Conservation (phyloP, 495 filamentous ascomycete genomes). For the Penicillium desertorum region DNA sequence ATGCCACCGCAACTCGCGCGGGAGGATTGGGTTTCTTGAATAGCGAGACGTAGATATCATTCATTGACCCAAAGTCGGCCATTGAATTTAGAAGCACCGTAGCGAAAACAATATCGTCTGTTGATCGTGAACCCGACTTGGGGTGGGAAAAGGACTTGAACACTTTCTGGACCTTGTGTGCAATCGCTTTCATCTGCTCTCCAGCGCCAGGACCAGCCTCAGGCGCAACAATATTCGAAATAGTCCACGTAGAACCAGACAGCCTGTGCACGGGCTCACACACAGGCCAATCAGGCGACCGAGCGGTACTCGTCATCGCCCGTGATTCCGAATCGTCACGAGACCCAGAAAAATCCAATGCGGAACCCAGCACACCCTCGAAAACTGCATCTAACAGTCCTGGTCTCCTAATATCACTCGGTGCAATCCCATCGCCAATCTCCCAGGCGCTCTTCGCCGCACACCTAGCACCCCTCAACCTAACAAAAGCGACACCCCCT, state of each 20-base stretch:
- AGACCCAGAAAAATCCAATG: background rate
- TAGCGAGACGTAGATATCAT: slow-evolving; percentile 68
- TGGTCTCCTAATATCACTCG: slow-evolving; percentile 40
- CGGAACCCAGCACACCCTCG: slow-evolving; percentile 18
- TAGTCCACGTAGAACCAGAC: slow-evolving; percentile 33
- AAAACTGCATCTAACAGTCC: slow-evolving; percentile 46
- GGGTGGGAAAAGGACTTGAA: slow-evolving; percentile 22
- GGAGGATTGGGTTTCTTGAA: slow-evolving; percentile 77
- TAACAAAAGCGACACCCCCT: slow-evolving; percentile 69
- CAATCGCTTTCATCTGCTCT: slow-evolving; percentile 49
- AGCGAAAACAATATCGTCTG: slow-evolving; percentile 66
- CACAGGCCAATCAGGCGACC: slow-evolving; percentile 17
- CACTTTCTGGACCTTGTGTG: slow-evolving; percentile 35
- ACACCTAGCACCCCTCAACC: slow-evolving; percentile 56
- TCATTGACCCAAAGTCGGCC: slow-evolving; percentile 71
- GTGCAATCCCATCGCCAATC: slow-evolving; percentile 34
- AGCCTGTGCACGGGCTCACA: slow-evolving; percentile 21
- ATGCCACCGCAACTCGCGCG: slow-evolving; percentile 78
- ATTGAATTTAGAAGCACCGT: slow-evolving; percentile 79
- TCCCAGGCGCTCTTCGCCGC: slow-evolving; percentile 44
- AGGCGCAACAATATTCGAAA: slow-evolving; percentile 47
- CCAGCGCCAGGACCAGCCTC: slow-evolving; percentile 39
- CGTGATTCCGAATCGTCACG: background rate
- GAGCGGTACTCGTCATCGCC: background rate
- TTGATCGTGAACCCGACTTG: slow-evolving; percentile 23